Evolutionary conservation across 179 eudicot species (phyloP).

Genomic region (Nepenthes alata): DNA sequence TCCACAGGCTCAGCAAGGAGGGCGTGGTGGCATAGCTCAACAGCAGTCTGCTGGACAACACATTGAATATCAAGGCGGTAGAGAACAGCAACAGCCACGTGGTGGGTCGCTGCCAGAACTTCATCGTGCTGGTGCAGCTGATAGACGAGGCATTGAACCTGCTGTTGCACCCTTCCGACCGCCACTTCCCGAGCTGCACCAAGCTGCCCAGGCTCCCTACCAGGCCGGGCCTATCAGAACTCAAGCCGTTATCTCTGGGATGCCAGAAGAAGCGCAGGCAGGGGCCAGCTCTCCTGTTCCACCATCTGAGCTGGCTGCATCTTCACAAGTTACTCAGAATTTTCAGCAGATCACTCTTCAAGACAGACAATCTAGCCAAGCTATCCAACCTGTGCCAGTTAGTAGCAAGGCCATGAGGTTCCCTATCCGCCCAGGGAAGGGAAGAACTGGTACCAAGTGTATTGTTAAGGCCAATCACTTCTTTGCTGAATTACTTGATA

Average conservation of each 20-base stretch:
- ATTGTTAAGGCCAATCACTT: constrained; percentile 91
- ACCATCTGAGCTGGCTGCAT: constrained; percentile 24
- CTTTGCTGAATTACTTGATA: constrained; percentile 76
- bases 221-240: constrained; percentile 42
- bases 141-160: constrained; percentile 47
- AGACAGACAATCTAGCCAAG: constrained; percentile 42
- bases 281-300: constrained; percentile 31
- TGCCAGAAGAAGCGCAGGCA: constrained; percentile 20
- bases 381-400: constrained; percentile 46
- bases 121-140: constrained; percentile 23
- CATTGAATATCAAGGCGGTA: constrained; percentile 32
- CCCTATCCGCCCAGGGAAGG: constrained; percentile 87
- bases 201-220: constrained; percentile 72
- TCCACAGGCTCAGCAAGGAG: constrained; percentile 36
- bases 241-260: constrained; percentile 31
- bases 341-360: constrained; percentile 37
- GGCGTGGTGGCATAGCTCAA: constrained; percentile 28
- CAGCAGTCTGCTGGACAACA: constrained; percentile 28
- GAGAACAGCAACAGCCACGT: constrained; percentile 42
- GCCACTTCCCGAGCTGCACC: constrained; percentile 96
- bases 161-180: constrained; percentile 52
- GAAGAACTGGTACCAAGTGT: constrained; percentile 53
- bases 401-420: constrained; percentile 77
- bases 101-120: constrained; percentile 27
- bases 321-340: constrained; percentile 32